Evolutionary conservation across 148 eudicot species (phyloP), one percentile per base, ranked within the genome.

Genomic region (Diospyros kaki): DNA sequence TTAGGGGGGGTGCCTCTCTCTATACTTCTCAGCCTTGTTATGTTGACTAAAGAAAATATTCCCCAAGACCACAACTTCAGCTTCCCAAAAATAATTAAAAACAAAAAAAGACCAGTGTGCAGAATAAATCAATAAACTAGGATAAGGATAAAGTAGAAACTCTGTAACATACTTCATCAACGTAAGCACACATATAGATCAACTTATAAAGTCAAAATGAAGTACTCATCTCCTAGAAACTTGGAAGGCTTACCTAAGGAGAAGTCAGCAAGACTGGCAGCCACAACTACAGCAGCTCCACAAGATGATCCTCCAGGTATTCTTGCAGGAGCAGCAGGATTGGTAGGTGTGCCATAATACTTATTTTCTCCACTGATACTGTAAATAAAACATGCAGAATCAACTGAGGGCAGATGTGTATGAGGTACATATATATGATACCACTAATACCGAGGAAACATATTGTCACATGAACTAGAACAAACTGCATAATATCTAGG

Each of bases 241-340:
- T 62, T 43, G 48, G 42, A 70, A 63, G 75, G 52, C 88, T 86
- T 80, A 91, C 99, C 99, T 69, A 96, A 67, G 80, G 97, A 82
- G 78, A 96, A 91, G 72, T 96, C 95, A 86, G 89, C 97, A 73
- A 96, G 83, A 80, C 86, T 83, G 42, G 97, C 93, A 83, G 99
- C 90, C 67, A 89, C 98, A 70, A 92, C 92, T 10, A 93, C 97
- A 83, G 99, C 93, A 81, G 98, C 94, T 68, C 99, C 99, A 83
- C 97, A 83, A 69, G 88, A 96, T 70, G 95, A 86, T 76, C 99
- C 99, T 72, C 99, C 99, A 50, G 97, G 92, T 69, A 87, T 69
- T 75, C 91, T 82, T 73, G 84, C 77, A 66, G 84, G 85, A 60
- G 91, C 87, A 69, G 84, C 84, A 72, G 99, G 99, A 87, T 96